Conservation (phyloP, 2,329 filamentous ascomycete genomes). For the Epichloe brachyelytri region DNA sequence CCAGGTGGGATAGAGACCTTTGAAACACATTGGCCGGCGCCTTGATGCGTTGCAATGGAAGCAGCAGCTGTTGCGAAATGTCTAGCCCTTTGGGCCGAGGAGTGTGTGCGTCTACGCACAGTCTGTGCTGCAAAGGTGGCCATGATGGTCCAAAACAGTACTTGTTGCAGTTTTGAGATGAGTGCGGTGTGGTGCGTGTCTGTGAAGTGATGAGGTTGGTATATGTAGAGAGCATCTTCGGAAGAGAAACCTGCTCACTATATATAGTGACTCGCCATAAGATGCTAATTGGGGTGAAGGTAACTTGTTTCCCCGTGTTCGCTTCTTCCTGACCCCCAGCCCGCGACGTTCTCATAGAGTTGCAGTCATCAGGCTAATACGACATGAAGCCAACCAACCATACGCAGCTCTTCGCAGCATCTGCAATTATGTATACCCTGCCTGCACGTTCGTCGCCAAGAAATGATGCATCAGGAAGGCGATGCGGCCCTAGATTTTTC, state of each 20-base stretch:
- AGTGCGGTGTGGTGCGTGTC: not conserved
- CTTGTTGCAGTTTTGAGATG: not conserved
- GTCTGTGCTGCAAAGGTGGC: not conserved
- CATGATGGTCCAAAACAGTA: not conserved
- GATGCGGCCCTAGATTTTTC: not conserved
- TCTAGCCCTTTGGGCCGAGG: not conserved
- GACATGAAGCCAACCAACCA: not conserved
- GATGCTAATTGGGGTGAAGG: not conserved
- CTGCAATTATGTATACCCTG: not conserved
- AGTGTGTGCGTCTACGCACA: not conserved
- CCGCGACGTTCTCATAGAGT: not conserved
- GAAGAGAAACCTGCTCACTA: not conserved
- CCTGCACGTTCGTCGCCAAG: not conserved
- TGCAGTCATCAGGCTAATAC: not conserved
- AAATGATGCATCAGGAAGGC: not conserved
- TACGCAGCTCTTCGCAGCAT: not conserved
- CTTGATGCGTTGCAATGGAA: not conserved
- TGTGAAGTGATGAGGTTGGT: not conserved
- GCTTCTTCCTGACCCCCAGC: not conserved
- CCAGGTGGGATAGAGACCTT: slow-evolving; percentile 15
- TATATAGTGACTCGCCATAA: not conserved
- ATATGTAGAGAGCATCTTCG: not conserved
- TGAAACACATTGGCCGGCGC: not conserved
- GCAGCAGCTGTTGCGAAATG: not conserved
- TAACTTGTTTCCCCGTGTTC: not conserved